Base-by-base conservation (phyloP, 257 asterid genomes). In the Orobanche coerulescens region DNA sequence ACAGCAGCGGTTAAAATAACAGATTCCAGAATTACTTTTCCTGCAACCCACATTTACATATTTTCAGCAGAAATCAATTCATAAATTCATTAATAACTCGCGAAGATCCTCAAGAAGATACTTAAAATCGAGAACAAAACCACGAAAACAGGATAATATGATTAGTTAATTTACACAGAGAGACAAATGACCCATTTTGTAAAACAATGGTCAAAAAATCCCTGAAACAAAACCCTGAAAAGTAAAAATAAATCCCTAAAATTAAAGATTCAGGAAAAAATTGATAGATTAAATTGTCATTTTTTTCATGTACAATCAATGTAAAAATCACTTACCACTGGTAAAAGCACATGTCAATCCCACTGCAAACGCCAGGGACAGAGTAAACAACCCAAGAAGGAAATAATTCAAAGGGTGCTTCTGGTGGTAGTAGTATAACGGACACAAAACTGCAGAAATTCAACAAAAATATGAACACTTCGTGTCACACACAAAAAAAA, bases 341-440 rank as follows among this genome's bases (percentile, higher is more conserved):
- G 93, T 81, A 73, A 11, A 84, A 3, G 98, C 84, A 52, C 96
- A 88, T 33, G 95, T 79, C 75, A 92, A 71, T 26, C 98, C 98
- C 58, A 88, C 77, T 0, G 79, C 79, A 0, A 81, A 88, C 0
- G 98, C 85, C 8, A 92, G 68, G 16, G 94, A 25, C 58, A 76
- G 58, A 3, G 98, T 88, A 58, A 92, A 92, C 5, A 92, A 0
- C 48, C 80, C 96, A 61, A 92, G 94, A n/a, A 91, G 84, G 7
- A 88, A 2, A 48, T 78, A 91, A 68, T 92, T 92, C 70, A 75
- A 58, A 8, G 98, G 96, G 71, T 92, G 96, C 70, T 13, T 78
- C 90, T 84, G 86, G 78, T 82, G 65, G 67, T 81, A 88, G 70
- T 75, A 85, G 62, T 71, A 81, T 82, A 91, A 53, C 1, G 95